A percentile compares a stretch with the other conserved stretches of the same genome.
Evolutionary conservation across 768 basidiomycete species (phyloP).

Genomic region (Mycena kentingensis): DNA sequence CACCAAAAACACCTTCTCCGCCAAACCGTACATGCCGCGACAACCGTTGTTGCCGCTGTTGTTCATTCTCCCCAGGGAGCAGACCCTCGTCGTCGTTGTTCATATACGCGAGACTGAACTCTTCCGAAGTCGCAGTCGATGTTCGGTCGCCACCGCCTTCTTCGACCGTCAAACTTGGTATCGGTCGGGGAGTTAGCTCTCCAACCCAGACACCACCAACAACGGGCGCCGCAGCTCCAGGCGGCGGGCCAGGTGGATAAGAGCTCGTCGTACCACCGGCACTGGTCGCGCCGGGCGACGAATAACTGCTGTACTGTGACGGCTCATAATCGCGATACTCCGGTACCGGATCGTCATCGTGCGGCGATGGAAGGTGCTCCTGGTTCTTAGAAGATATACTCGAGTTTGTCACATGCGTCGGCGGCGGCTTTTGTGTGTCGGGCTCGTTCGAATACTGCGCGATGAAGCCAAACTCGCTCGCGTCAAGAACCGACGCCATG

Average conservation of each 20-base stretch:
- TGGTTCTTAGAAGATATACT: conserved; percentile 7
- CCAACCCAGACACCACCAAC: conserved; percentile 38
- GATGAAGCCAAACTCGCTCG: conserved; percentile 16
- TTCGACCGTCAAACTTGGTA: conserved; percentile 21
- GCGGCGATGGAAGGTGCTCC: conserved; percentile 7
- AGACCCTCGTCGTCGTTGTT: conserved; percentile 4
- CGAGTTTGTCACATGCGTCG: too few species aligned
- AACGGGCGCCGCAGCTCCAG: conserved; percentile 39
- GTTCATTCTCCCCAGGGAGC: conserved; percentile 15
- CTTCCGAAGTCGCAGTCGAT: conserved; percentile 19
- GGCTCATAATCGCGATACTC: conserved; percentile 37
- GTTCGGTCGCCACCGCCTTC: conserved; percentile 15
- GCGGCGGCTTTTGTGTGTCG: too few species aligned
- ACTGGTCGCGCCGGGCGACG: background rate
- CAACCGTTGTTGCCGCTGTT: conserved; percentile 12
- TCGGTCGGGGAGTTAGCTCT: conserved; percentile 33
- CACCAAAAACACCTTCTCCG: conserved; percentile 40
- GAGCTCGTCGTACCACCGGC: conserved; percentile 34
- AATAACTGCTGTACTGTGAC: conserved; percentile 4
- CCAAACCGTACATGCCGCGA: conserved; percentile 48
- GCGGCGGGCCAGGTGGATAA: conserved; percentile 44
- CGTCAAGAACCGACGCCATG: conserved; percentile 20
- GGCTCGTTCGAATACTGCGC: background rate
- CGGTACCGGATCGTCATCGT: conserved; percentile 37
- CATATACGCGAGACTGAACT: conserved; percentile 35